Evolutionary conservation across 345 rosid species (phyloP), one percentile per base, ranked within the genome.

Genomic region (Aethionema arabicum): DNA sequence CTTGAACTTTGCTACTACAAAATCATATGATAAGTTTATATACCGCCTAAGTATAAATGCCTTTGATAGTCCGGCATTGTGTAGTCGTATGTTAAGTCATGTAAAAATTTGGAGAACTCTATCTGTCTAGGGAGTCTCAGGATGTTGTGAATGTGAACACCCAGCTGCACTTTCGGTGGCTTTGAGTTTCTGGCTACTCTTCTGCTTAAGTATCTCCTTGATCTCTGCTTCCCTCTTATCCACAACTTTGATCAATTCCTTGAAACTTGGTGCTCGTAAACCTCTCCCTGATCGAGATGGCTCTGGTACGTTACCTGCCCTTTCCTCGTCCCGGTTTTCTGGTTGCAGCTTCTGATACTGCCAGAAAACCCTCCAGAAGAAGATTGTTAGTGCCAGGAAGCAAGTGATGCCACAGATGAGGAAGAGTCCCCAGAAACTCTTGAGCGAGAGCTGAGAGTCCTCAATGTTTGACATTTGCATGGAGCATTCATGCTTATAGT

Each of bases 401-500:
- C 95, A 85, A 32, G 87, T 77, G 54, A 78, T 31, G 72, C 97
- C 97, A 35, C 95, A 83, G n/a, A 93, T 84, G 30, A 93, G 90
- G 73, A 93, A 93, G 44, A 93, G 80, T 10, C 99, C 97, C 97
- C 97, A 93, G 69, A 93, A 93, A 79, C 96, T 93, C 31, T 21
- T 74, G 52, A 93, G 77, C 11, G 91, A 87, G 38, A 93, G 95
- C 11, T 80, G 80, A 69, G 63, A 74, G 0, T 59, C 79, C 9
- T 81, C 90, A 7, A 16, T 58, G 49, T 74, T 59, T 21, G 57
- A 44, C 44, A 77, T 67, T 53, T 75, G 78, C 73, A 73, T 68
- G 1, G 91, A 27, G 85, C 99, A 90, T 57, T 68, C 77, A 52
- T 74, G 65, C 51, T 41, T 56, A 66, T 71, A 64, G 45, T 33